Conservation (phyloP, 2,329 filamentous ascomycete species). For the Trichoderma endophyticum region DNA sequence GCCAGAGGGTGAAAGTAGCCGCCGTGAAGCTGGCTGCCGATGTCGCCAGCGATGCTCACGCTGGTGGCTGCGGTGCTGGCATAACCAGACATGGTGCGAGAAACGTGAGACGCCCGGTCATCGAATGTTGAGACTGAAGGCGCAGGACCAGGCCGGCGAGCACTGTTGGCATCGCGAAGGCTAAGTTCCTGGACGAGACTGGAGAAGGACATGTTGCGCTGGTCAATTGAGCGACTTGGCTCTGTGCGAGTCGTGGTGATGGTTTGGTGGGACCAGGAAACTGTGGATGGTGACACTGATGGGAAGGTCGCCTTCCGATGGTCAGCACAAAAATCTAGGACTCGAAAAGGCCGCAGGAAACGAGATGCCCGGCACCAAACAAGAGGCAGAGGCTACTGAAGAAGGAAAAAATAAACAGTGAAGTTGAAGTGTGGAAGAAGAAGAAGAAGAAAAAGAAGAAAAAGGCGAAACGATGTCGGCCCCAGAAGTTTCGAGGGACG, state of each 20-base stretch:
- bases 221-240: not conserved
- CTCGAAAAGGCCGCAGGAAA: not conserved
- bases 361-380: not conserved
- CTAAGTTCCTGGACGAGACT: conserved; percentile 64
- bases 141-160: conserved; percentile 45
- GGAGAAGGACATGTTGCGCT: conserved; percentile 60
- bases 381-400: not conserved
- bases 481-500: not conserved
- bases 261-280: not conserved
- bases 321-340: not conserved
- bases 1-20: conserved; percentile 79
- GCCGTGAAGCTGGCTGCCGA: conserved; percentile 78
- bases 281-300: not conserved
- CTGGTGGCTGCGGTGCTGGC: conserved; percentile 64
- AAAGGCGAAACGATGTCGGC: not conserved
- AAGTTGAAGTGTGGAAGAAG: not conserved
- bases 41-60: conserved; percentile 69
- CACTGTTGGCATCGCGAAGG: conserved; percentile 52
- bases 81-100: conserved; percentile 59
- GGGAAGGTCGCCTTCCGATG: not conserved
- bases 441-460: not conserved
- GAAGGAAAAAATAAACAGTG: no score
- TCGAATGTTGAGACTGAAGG: conserved; percentile 55
- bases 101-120: conserved; percentile 59
- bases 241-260: not conserved